Evolutionary conservation across 2,329 filamentous ascomycete species (phyloP).

Genomic region (Thyridium curvatum): DNA sequence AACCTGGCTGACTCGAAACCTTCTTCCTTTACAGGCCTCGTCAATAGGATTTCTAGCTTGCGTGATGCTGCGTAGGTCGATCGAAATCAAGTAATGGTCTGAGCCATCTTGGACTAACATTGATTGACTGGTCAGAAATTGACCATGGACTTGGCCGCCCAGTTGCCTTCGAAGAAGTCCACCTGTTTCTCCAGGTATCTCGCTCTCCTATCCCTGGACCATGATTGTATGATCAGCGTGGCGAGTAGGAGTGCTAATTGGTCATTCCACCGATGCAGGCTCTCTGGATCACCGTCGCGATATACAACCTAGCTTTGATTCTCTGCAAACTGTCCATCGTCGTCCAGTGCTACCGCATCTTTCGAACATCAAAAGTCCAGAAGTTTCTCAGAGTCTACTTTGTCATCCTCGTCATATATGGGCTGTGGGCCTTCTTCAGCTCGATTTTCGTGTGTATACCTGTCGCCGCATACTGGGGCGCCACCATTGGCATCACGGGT

Average conservation of each 20-base stretch:
- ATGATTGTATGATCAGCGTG: no score
- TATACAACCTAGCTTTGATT: conserved; percentile 16
- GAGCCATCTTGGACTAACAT: no score
- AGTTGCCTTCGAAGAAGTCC: conserved; percentile 3
- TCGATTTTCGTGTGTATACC: conserved; percentile 18
- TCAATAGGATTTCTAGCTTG: conserved; percentile 10
- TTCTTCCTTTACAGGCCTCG: conserved; percentile 4
- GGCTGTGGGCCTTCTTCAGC: conserved; percentile 16
- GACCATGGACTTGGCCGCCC: conserved; percentile 12
- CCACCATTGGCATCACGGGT: conserved; percentile 4
- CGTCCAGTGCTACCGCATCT: conserved; percentile 17
- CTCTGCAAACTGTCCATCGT: conserved; percentile 20
- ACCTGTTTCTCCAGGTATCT: conserved; percentile 6
- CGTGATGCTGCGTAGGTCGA: conserved; percentile 11
- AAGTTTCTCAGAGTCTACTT: conserved; percentile 14
- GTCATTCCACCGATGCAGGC: no score
- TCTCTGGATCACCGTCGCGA: conserved; percentile 16
- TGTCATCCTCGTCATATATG: conserved; percentile 14
- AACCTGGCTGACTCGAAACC: not conserved
- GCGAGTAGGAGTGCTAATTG: no score
- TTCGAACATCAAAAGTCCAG: conserved; percentile 12
- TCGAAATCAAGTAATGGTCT: not conserved
- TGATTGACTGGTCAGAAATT: conserved; percentile 8
- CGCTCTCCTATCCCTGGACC: no score
- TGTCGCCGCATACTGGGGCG: conserved; percentile 13